Evolutionary conservation across 495 filamentous ascomycete genomes (phyloP).

Genomic region (Xylaria palmicola): DNA sequence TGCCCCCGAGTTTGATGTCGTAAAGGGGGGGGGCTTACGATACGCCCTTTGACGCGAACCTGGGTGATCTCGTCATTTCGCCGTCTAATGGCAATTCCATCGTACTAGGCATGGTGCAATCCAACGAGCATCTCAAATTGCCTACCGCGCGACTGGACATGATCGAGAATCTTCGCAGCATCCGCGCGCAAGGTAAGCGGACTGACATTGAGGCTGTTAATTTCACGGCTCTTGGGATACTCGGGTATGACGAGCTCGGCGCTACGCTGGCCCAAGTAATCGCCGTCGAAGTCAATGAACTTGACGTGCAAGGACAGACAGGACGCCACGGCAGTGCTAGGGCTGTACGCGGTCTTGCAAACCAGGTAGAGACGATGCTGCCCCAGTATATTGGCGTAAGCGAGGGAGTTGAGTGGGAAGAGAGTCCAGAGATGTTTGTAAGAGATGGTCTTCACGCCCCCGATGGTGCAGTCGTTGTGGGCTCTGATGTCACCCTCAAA

Average conservation of each 20-base stretch:
- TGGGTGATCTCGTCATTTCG: too few relatives aligned
- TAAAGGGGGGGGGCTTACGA: neutral
- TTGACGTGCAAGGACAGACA: slow-evolving; percentile 15
- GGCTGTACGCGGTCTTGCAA: slow-evolving; percentile 22
- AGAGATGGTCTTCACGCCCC: slow-evolving; percentile 32
- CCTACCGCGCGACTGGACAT: slow-evolving; percentile 30
- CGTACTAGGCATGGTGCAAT: neutral
- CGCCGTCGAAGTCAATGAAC: slow-evolving; percentile 39
- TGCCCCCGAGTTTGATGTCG: too few relatives aligned
- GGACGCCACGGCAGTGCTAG: neutral
- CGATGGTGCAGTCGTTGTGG: too few relatives aligned
- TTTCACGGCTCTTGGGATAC: slow-evolving; percentile 25
- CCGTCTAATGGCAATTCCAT: neutral
- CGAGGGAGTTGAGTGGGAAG: slow-evolving; percentile 30
- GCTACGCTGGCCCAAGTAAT: slow-evolving; percentile 25
- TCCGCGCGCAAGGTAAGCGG: slow-evolving; percentile 31
- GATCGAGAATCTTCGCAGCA: slow-evolving; percentile 13
- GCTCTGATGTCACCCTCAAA: too few relatives aligned
- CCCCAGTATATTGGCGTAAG: slow-evolving; percentile 23
- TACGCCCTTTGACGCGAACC: neutral
- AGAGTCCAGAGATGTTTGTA: slow-evolving; percentile 39
- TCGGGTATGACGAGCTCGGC: slow-evolving; percentile 23
- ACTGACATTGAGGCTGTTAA: slow-evolving; percentile 26
- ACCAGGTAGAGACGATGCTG: slow-evolving; percentile 34
- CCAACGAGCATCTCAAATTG: slow-evolving; percentile 23